Percentiles rank a stretch among this genome's conserved stretches.
Conservation (phyloP, 805 yeast species). For the Teunomyces pallodes region DNA sequence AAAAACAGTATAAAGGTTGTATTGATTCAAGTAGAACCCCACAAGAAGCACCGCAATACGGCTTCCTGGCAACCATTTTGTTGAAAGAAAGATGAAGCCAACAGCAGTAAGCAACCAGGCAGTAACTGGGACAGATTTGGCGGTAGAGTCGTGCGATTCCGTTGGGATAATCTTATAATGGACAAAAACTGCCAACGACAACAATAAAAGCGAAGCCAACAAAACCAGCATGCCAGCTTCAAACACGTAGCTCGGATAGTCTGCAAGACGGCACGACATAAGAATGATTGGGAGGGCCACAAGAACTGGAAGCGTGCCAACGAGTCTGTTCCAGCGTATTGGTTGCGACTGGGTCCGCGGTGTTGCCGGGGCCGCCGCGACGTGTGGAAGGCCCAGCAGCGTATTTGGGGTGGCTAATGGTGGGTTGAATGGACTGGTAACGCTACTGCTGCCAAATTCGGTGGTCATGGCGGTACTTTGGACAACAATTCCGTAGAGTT, state of each 20-base stretch:
- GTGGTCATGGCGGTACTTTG: neutral
- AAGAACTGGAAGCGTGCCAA: slow-evolving; percentile 30
- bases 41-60: slow-evolving; percentile 25
- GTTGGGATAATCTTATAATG: slow-evolving; percentile 12
- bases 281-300: slow-evolving; percentile 31
- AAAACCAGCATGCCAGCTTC: slow-evolving; percentile 16
- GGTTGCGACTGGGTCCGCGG: neutral
- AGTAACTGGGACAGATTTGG: slow-evolving; percentile 7
- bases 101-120: slow-evolving; percentile 15
- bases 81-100: slow-evolving; percentile 20
- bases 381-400: neutral
- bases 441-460: neutral
- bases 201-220: slow-evolving; percentile 19
- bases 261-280: slow-evolving; percentile 22
- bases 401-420: neutral
- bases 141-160: neutral
- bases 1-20: slow-evolving; percentile 30
- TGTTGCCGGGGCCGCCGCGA: too few species aligned
- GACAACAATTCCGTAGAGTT: neutral
- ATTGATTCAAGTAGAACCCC: slow-evolving; percentile 28
- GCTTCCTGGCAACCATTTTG: slow-evolving; percentile 21
- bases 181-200: slow-evolving; percentile 14
- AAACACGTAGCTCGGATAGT: slow-evolving; percentile 7
- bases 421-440: neutral
- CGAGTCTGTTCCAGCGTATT: neutral